A percentile compares a stretch with the other conserved stretches of the same genome.
These are phyloP conservation scores for Eutrema salsugineum DNA, from an alignment of 441 rosid genomes.

Conservation along the genomic window DNA sequence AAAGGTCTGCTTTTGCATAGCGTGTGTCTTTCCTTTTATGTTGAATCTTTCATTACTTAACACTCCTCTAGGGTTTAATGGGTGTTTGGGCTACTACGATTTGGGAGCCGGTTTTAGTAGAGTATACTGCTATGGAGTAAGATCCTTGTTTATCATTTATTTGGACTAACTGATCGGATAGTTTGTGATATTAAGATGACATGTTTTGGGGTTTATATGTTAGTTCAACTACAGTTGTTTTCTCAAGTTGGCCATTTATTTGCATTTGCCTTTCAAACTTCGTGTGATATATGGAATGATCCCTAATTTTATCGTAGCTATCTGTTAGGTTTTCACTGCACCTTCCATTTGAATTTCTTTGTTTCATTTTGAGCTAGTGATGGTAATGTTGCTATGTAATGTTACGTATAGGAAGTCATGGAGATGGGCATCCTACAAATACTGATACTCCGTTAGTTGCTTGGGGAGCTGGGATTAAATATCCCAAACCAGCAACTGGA, in stretches of 20 bases:
- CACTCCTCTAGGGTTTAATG: background rate
- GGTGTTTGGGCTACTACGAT: background rate
- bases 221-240: background rate
- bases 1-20: constrained; percentile 56
- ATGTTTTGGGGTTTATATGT: constrained; percentile 6
- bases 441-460: constrained; percentile 97
- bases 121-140: background rate
- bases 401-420: constrained; percentile 72
- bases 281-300: background rate
- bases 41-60: background rate
- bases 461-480: constrained; percentile 93
- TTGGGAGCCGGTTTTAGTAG: background rate
- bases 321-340: constrained; percentile 20
- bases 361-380: background rate
- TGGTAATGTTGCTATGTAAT: background rate
- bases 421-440: constrained; percentile 95
- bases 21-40: background rate
- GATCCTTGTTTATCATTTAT: background rate
- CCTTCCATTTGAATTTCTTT: background rate
- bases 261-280: constrained; percentile 8
- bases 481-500: constrained; percentile 51
- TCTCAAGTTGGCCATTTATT: constrained; percentile 13
- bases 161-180: constrained; percentile 6
- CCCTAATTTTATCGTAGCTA: constrained; percentile 6
- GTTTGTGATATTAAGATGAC: background rate